Conservation (phyloP, 257 asterid species). For the Hygrophila difformis region DNA sequence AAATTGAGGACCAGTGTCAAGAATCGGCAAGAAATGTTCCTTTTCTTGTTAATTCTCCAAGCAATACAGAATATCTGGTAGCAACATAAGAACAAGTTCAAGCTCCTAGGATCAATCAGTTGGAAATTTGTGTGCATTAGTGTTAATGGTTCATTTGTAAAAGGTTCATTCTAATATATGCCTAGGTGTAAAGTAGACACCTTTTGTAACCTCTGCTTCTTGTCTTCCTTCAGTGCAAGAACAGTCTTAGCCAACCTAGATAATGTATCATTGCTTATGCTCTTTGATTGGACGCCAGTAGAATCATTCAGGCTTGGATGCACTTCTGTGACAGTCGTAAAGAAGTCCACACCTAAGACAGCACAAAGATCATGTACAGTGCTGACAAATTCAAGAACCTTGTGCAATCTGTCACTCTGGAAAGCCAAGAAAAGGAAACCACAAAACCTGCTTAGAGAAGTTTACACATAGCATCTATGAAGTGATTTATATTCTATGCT, state of each 20-base stretch:
- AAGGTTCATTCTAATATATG: not conserved
- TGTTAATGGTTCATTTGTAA: not conserved
- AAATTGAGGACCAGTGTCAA: no score
- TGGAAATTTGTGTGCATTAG: not conserved
- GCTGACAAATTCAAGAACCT: constrained; percentile 91
- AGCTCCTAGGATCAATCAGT: not conserved
- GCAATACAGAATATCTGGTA: no score
- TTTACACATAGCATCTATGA: constrained; percentile 5
- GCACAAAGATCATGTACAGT: constrained; percentile 93
- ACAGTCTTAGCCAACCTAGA: constrained; percentile 81
- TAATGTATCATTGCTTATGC: constrained; percentile 86
- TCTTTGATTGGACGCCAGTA: constrained; percentile 69
- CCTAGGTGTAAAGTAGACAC: constrained; percentile 19
- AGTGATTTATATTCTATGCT: constrained; percentile 1
- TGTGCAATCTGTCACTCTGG: constrained; percentile 92
- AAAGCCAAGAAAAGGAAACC: constrained; percentile 16
- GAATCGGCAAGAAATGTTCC: no score
- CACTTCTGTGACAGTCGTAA: constrained; percentile 70
- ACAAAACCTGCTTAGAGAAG: constrained; percentile 4
- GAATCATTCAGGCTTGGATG: constrained; percentile 88
- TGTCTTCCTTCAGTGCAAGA: constrained; percentile 64
- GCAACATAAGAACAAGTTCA: not conserved
- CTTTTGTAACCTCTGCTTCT: constrained; percentile 75
- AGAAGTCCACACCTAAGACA: constrained; percentile 88
- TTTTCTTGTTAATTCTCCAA: no score